Evolutionary conservation across 768 basidiomycete genomes (phyloP), one percentile per base, ranked within the genome.

Genomic region (Tubosaeta sp.): DNA sequence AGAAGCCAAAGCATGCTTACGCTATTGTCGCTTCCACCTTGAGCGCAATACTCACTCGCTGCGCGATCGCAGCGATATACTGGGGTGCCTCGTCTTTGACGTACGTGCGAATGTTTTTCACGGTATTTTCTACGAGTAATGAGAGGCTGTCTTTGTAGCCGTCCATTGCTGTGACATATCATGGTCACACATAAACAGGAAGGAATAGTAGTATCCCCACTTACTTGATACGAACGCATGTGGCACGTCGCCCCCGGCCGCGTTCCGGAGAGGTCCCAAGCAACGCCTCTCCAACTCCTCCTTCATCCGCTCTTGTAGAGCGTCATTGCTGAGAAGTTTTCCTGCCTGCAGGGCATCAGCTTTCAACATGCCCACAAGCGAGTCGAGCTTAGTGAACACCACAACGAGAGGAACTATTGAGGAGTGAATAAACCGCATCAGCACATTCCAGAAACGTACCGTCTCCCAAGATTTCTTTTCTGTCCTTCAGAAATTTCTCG

Each of bases 341-440:
- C 12, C 19, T 17, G 35, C 19, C 10, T 39, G 19, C 35, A 22
- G 17, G 17, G 38, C 19, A 12, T 39, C 19, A 2, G 19, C 9
- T 11, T 5, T 6, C 5, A 54, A 22, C 6, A 0, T 5, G 11
- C 46, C 38, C 2, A 25, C 44, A n/a, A 57, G 43, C 3, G 33
- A n/a, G 29, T 58, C 55, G 12, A 49, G 37, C 19, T 58, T 57
- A 6, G 55, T 58, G 9, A 43, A 43, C 5, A 55, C 48, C 5
- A 56, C 38, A 2, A 56, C 27, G 14, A 55, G 38, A 14, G 53
- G 55, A 17, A 43, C 55, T 55, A 9, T 14, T 14, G 11, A 10
- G 2, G 12, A 26, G 27, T 46, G 5, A 22, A 17, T 5, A 34
- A 6, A 41, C 14, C 5, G 3, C 22, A 17, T 13, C 11, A 4